These are phyloP conservation scores for Cyclocybe aegerita DNA, from an alignment of 768 basidiomycete species.

Conservation along the genomic window DNA sequence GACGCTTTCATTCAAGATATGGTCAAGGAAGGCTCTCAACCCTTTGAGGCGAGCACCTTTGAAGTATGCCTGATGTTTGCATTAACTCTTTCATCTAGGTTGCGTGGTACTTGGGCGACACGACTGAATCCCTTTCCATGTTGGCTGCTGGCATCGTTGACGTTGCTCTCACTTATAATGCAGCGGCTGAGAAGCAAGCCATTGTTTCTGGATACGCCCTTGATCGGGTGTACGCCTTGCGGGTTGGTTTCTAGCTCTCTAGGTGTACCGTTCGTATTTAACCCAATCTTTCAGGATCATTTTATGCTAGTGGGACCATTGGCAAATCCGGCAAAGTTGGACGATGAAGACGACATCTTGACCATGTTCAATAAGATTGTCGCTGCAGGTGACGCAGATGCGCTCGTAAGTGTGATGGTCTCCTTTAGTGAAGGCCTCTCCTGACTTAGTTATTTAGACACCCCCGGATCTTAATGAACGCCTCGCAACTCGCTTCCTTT, in stretches of 20 bases:
- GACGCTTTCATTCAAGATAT: conserved; percentile 42
- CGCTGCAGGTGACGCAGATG: conserved; percentile 40
- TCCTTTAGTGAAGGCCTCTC: neutral
- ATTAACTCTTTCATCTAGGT: conserved; percentile 30
- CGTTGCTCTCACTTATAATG: conserved; percentile 52
- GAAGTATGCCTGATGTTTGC: neutral
- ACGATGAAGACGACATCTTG: conserved; percentile 29
- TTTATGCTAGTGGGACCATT: conserved; percentile 50
- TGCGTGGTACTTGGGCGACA: conserved; percentile 58
- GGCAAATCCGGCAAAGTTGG: conserved; percentile 43
- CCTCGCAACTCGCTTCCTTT: conserved; percentile 47
- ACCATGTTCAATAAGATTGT: conserved; percentile 51
- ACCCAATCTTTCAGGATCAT: conserved; percentile 37
- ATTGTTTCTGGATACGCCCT: conserved; percentile 29
- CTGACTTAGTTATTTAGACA: conserved; percentile 10
- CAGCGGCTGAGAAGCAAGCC: conserved; percentile 44
- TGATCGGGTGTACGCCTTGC: conserved; percentile 41
- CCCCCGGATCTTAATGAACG: conserved; percentile 28
- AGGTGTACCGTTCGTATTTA: neutral
- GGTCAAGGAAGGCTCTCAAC: conserved; percentile 27
- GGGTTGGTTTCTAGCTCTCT: conserved; percentile 28
- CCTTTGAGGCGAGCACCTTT: conserved; percentile 30
- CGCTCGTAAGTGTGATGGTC: conserved; percentile 25
- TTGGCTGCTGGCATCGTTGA: conserved; percentile 44
- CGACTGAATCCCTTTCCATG: conserved; percentile 46